These are phyloP conservation scores for Skeletonema menzelii DNA, from an alignment of 108 stramenopile genomes.

Conservation along the genomic window DNA sequence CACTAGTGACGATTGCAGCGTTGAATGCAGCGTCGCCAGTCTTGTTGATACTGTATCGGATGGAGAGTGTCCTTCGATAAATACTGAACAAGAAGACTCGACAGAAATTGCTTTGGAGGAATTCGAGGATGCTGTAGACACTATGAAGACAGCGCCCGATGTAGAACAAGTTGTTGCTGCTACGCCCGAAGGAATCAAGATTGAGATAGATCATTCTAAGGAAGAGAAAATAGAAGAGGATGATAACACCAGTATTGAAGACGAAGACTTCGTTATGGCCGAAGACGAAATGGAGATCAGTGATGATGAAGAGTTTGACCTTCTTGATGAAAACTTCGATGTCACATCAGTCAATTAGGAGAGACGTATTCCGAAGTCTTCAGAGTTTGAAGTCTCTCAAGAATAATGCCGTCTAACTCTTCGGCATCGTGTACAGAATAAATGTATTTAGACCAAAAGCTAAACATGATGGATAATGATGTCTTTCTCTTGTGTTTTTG, in stretches of 20 bases:
- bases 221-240: background rate
- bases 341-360: background rate
- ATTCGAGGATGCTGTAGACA: slow-evolving; percentile 7
- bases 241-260: background rate
- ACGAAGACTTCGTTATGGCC: slow-evolving; percentile 19
- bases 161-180: background rate
- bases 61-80: slow-evolving; percentile 2
- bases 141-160: background rate
- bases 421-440: background rate
- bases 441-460: background rate
- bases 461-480: too few relatives aligned
- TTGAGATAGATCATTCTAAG: background rate
- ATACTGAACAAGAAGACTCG: slow-evolving; percentile 16
- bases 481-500: too few relatives aligned
- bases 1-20: slow-evolving; percentile 31
- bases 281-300: background rate
- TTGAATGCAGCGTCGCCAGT: slow-evolving; percentile 30
- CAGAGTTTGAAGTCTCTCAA: background rate
- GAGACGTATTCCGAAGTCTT: background rate
- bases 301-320: slow-evolving; percentile 18
- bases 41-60: background rate
- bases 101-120: slow-evolving; percentile 12
- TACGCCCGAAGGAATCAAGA: background rate
- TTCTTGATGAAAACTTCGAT: slow-evolving; percentile 13
- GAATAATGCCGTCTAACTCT: background rate